A percentile compares a stretch with the other conserved stretches of the same genome.
These are phyloP conservation scores for Salicornia ramosissima DNA, from an alignment of 148 eudicot species.

Conservation along the genomic window DNA sequence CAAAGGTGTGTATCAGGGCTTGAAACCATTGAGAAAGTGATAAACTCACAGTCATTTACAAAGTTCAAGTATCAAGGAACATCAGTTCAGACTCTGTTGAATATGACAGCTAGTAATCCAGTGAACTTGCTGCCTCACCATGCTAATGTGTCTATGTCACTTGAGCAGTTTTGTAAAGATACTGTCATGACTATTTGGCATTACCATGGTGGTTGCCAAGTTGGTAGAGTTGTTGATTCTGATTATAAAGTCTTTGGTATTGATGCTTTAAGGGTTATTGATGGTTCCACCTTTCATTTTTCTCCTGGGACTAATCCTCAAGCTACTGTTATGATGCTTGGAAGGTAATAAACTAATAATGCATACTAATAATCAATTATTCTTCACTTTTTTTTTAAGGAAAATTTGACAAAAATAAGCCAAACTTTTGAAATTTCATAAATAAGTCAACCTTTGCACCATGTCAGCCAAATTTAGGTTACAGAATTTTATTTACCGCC, in stretches of 20 bases:
- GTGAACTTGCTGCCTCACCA: conserved; percentile 63
- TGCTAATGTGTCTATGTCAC: conserved; percentile 36
- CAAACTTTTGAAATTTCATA: too few species aligned
- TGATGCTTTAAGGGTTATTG: conserved; percentile 53
- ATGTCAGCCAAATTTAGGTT: too few species aligned
- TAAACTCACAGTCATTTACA: conserved; percentile 50
- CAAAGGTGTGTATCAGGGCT: conserved; percentile 63
- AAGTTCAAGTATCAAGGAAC: conserved; percentile 37
- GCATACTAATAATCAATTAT: too few species aligned
- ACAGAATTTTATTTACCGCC: too few species aligned
- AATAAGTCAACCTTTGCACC: too few species aligned
- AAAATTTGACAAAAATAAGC: too few species aligned
- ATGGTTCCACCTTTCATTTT: conserved; percentile 66
- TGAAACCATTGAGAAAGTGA: conserved; percentile 41
- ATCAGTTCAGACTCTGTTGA: conserved; percentile 36
- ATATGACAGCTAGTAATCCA: conserved; percentile 47
- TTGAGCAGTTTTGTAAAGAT: conserved; percentile 67
- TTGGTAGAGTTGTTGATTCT: conserved; percentile 50
- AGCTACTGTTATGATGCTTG: conserved; percentile 89
- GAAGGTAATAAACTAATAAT: conserved; percentile 41
- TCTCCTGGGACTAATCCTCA: conserved; percentile 92
- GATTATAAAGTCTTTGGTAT: conserved; percentile 63
- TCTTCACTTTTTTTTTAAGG: too few species aligned
- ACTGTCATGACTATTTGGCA: conserved; percentile 84
- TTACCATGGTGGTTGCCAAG: conserved; percentile 75